These are phyloP conservation scores for Panicum hallii DNA, from an alignment of 202 grass and related monocot species.

Conservation along the genomic window DNA sequence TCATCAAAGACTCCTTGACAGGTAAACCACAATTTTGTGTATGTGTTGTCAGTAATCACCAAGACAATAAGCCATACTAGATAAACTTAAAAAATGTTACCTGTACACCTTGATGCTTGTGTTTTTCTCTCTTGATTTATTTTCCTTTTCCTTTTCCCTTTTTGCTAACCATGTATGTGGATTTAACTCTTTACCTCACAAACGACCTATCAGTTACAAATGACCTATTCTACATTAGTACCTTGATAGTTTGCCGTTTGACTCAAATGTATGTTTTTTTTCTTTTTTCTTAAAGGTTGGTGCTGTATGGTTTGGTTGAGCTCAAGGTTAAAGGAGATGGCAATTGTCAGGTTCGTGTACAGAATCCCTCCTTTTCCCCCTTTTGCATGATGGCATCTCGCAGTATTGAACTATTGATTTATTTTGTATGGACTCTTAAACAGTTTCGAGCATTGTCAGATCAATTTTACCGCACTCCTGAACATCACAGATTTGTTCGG, in stretches of 20 bases:
- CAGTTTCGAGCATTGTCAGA: slow-evolving; percentile 90
- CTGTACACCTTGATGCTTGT: background rate
- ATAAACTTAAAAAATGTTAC: background rate
- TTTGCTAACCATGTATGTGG: background rate
- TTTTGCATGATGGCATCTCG: slow-evolving; percentile 9
- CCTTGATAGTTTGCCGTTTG: slow-evolving; percentile 25
- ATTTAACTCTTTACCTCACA: background rate
- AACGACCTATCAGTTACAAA: background rate
- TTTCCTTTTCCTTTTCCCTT: background rate
- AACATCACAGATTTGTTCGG: slow-evolving; percentile 85
- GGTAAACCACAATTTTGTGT: slow-evolving; percentile 44
- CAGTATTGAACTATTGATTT: background rate
- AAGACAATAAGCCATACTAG: background rate
- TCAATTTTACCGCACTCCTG: slow-evolving; percentile 79
- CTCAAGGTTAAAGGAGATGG: slow-evolving; percentile 96
- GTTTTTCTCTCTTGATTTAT: background rate
- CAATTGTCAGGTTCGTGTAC: slow-evolving; percentile 80
- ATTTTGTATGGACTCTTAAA: slow-evolving; percentile 34
- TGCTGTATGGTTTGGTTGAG: slow-evolving; percentile 78
- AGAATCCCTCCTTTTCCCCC: background rate
- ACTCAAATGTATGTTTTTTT: slow-evolving; percentile 21
- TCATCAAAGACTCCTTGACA: slow-evolving; percentile 90
- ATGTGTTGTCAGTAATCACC: background rate
- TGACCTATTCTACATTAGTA: background rate
- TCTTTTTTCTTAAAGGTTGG: slow-evolving; percentile 58